Conservation (phyloP, 2,329 filamentous ascomycete species). For the Macrophomina phaseolina region DNA sequence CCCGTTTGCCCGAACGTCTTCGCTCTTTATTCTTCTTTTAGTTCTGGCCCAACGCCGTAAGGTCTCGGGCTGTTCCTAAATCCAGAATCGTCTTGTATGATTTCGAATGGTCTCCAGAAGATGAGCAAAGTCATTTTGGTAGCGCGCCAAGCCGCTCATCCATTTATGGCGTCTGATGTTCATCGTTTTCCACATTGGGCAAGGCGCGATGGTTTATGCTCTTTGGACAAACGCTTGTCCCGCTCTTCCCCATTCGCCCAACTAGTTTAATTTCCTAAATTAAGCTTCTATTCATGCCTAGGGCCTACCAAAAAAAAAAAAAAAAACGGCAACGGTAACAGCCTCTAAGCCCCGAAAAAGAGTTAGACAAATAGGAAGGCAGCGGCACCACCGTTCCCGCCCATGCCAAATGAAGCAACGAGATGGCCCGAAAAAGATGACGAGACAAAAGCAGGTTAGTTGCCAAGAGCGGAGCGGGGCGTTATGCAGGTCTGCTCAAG, state of each 20-base stretch:
- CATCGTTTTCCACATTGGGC: neutral
- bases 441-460: neutral
- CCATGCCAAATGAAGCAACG: neutral
- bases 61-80: neutral
- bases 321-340: neutral
- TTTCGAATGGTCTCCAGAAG: neutral
- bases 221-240: neutral
- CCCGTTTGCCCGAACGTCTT: neutral
- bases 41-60: neutral
- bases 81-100: neutral
- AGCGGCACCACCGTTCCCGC: neutral
- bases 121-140: neutral
- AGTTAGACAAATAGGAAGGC: conserved; percentile 14
- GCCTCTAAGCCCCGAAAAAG: neutral
- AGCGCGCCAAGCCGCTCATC: neutral
- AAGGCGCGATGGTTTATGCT: neutral
- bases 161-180: neutral
- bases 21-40: neutral
- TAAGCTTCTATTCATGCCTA: neutral
- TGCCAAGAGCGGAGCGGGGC: conserved; percentile 9
- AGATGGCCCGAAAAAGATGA: neutral
- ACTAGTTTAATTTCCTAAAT: neutral
- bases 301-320: neutral
- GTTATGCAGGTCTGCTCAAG: neutral
- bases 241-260: neutral